phyloP scores from a whole-genome alignment of 2,329 filamentous ascomycete genomes.

The Aspergillus hiratsukae region DNA sequence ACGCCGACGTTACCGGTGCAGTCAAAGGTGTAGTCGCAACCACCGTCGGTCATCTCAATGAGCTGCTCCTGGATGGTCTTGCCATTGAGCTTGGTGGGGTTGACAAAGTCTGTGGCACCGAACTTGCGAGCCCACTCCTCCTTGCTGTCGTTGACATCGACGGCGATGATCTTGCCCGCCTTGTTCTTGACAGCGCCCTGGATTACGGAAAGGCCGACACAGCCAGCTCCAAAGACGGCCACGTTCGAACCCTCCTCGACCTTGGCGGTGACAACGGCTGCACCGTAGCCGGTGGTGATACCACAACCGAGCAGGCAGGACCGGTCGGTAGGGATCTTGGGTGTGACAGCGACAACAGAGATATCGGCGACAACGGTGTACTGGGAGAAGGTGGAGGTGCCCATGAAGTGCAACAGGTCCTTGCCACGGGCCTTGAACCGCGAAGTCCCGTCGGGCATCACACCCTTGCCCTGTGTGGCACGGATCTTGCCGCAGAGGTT shows the following conservation, averaged over 20 bases:
- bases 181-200: constrained; percentile 87
- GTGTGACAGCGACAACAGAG: constrained; percentile 89
- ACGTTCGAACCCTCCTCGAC: constrained; percentile 86
- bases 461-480: constrained; percentile 88
- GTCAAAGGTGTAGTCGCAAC: constrained; percentile 98
- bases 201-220: constrained; percentile 90
- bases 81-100: constrained; percentile 70
- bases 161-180: constrained; percentile 59
- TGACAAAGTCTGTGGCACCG: constrained; percentile 94
- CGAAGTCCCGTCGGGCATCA: constrained; percentile 95
- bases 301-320: constrained; percentile 95
- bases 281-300: constrained; percentile 97
- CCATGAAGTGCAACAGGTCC: constrained; percentile 98
- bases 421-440: constrained; percentile 94
- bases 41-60: constrained; percentile 95
- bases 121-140: constrained; percentile 92
- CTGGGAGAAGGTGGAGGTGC: constrained; percentile 96
- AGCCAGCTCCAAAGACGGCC: constrained; percentile 91
- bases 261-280: constrained; percentile 86
- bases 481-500: constrained; percentile 99
- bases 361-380: constrained; percentile 99
- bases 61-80: constrained; percentile 88
- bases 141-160: constrained; percentile 82
- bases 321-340: constrained; percentile 88
- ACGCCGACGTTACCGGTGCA: constrained; percentile 96